phyloP scores from a whole-genome alignment of 352 stramenopile genomes.

The Thraustochytrium striatum region DNA sequence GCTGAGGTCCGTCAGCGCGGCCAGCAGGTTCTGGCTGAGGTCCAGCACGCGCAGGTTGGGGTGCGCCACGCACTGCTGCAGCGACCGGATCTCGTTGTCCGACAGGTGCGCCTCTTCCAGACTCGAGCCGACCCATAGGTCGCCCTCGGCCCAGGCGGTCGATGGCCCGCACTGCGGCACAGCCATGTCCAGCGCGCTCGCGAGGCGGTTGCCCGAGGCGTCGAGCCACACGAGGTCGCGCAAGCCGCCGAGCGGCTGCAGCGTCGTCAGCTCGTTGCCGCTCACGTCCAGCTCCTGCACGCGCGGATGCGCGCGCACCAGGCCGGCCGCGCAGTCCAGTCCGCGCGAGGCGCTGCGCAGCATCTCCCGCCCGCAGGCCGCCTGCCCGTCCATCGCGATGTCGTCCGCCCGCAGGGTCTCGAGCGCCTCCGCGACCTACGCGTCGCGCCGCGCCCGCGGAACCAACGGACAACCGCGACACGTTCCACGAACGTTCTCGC shows the following conservation, averaged over 20 bases:
- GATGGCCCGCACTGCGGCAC: constrained; percentile 14
- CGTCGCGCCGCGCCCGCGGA: too few species aligned
- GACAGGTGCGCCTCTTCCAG: constrained; percentile 9
- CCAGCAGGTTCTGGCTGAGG: constrained; percentile 38
- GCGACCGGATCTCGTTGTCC: background rate
- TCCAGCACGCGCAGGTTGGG: constrained; percentile 44
- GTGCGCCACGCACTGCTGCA: background rate
- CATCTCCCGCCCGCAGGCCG: too few species aligned
- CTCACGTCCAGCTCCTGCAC: constrained; percentile 45
- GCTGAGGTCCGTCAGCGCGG: constrained; percentile 8
- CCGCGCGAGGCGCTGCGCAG: background rate
- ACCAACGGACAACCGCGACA: too few species aligned
- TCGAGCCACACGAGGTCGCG: constrained; percentile 49
- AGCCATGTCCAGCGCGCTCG: constrained; percentile 45
- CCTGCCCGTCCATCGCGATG: too few species aligned
- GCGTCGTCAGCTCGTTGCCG: constrained; percentile 38
- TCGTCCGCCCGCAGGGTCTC: too few species aligned
- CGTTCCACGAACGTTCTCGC: too few species aligned
- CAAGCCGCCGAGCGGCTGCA: constrained; percentile 34
- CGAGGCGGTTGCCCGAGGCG: constrained; percentile 45
- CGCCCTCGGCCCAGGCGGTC: constrained; percentile 11
- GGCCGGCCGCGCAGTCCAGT: background rate
- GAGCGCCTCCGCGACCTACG: too few species aligned
- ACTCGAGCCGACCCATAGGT: constrained; percentile 12
- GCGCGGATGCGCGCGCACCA: constrained; percentile 6